phyloP scores from a whole-genome alignment of 495 filamentous ascomycete species.

The Thermothielavioides terrestris region DNA sequence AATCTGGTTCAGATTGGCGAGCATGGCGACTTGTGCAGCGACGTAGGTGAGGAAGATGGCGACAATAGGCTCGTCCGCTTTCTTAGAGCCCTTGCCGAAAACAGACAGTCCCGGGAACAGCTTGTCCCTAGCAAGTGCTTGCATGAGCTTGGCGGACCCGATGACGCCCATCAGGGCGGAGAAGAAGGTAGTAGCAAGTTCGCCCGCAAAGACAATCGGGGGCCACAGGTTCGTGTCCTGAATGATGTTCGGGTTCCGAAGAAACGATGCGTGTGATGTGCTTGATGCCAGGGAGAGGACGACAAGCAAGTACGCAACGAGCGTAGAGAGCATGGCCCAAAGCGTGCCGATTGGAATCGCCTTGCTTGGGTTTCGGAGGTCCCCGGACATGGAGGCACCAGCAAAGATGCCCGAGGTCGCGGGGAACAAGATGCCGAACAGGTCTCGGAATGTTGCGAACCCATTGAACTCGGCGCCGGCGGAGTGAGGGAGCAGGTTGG shows the following conservation, averaged over 20 bases:
- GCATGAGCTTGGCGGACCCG: constrained; percentile 78
- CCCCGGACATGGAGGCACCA: constrained; percentile 87
- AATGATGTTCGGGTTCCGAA: constrained; percentile 69
- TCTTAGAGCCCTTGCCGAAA: constrained; percentile 68
- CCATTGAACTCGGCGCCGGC: constrained; percentile 39
- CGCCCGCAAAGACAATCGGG: constrained; percentile 65
- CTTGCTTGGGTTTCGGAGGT: constrained; percentile 74
- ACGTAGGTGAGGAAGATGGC: constrained; percentile 72
- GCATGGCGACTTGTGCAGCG: constrained; percentile 70
- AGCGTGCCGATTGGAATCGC: constrained; percentile 77
- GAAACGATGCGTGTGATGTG: constrained; percentile 63
- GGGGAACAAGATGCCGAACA: constrained; percentile 83
- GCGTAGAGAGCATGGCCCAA: constrained; percentile 65
- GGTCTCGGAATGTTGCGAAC: constrained; percentile 66
- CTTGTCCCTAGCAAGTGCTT: constrained; percentile 73
- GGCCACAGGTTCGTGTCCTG: constrained; percentile 69
- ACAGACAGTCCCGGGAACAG: constrained; percentile 66
- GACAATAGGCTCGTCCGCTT: constrained; percentile 64
- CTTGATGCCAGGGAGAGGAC: constrained; percentile 75
- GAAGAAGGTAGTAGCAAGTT: constrained; percentile 76
- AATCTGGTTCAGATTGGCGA: constrained; percentile 81
- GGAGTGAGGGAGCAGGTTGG: constrained; percentile 57
- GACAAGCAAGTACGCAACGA: constrained; percentile 65
- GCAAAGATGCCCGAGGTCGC: constrained; percentile 62
- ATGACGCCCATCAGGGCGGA: constrained; percentile 82